These are phyloP conservation scores for Colletotrichum tropicale DNA, from an alignment of 2,329 filamentous ascomycete genomes.

Conservation along the genomic window DNA sequence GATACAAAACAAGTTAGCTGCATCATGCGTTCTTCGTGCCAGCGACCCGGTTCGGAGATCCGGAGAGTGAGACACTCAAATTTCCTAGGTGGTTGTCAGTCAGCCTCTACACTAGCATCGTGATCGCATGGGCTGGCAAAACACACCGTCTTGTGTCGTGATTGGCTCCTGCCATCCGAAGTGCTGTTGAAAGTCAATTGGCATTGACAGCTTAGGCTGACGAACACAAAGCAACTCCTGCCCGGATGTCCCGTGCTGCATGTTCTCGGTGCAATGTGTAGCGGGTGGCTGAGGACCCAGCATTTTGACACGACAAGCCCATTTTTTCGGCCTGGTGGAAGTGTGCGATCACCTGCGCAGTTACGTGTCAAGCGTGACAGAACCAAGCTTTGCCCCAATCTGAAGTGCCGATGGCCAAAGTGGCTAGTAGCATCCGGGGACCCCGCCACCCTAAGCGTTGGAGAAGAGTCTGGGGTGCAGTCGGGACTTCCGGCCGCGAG, in stretches of 20 bases:
- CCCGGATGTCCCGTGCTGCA: neutral
- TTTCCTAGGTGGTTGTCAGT: neutral
- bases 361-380: neutral
- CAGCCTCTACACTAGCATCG: neutral
- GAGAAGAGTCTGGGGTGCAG: slow-evolving; percentile 15
- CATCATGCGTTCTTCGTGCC: neutral
- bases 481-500: slow-evolving; percentile 4
- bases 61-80: neutral
- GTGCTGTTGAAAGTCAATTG: neutral
- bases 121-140: neutral
- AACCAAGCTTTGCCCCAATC: neutral
- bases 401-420: neutral
- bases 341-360: neutral
- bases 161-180: neutral
- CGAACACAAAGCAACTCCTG: neutral
- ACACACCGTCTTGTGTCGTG: neutral
- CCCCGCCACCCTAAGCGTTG: slow-evolving; percentile 2
- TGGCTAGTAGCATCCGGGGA: slow-evolving; percentile 10
- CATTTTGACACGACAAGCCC: neutral
- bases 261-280: neutral
- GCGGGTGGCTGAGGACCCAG: neutral
- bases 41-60: neutral
- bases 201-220: neutral
- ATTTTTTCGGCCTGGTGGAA: neutral
- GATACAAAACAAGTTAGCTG: neutral